Percentiles rank a stretch among this genome's conserved stretches.
These are phyloP conservation scores for Microdochium trichocladiopsis DNA, from an alignment of 2,329 filamentous ascomycete species.

Conservation along the genomic window DNA sequence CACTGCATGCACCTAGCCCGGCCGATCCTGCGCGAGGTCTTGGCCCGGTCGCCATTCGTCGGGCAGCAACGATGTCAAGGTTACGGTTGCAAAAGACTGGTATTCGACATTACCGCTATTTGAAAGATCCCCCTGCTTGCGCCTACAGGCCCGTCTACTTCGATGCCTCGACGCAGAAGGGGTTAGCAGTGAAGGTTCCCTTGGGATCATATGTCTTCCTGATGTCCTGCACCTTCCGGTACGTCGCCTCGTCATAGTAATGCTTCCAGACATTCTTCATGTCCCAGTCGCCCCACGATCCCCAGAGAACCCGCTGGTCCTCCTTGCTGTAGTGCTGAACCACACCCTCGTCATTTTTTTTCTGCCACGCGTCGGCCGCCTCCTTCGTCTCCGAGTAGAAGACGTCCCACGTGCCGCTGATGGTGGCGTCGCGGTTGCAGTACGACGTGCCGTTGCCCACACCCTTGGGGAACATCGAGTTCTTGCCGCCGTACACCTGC, in stretches of 20 bases:
- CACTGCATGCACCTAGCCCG: background rate
- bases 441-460: constrained; percentile 36
- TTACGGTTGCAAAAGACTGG: too few species aligned
- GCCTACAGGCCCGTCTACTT: too few species aligned
- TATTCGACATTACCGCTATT: too few species aligned
- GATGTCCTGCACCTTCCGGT: constrained; percentile 19
- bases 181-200: background rate
- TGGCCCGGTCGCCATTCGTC: too few species aligned
- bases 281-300: constrained; percentile 29
- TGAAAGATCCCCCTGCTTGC: too few species aligned
- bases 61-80: too few species aligned
- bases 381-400: constrained; percentile 29
- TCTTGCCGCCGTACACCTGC: constrained; percentile 34
- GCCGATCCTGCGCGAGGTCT: background rate
- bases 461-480: constrained; percentile 32
- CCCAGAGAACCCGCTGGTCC: constrained; percentile 32
- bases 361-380: constrained; percentile 32
- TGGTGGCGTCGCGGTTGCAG: constrained; percentile 37
- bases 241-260: constrained; percentile 28
- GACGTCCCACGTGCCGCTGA: constrained; percentile 31
- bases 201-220: background rate
- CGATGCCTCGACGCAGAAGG: background rate
- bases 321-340: constrained; percentile 27
- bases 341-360: constrained; percentile 27
- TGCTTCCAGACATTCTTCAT: constrained; percentile 24